phyloP scores from a whole-genome alignment of 495 filamentous ascomycete genomes.

The Cercophora scortea region DNA sequence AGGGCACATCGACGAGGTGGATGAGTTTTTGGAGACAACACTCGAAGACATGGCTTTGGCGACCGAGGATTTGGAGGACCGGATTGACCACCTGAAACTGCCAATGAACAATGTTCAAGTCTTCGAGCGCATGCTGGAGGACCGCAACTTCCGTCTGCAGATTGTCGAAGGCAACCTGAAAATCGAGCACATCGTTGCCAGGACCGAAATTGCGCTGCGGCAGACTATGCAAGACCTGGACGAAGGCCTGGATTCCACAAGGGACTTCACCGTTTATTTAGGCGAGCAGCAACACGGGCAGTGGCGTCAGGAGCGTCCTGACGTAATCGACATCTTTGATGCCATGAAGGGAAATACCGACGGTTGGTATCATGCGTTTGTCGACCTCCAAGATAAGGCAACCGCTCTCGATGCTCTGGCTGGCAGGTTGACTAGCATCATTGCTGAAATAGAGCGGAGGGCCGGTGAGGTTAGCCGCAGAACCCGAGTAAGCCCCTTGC shows the following conservation, averaged over 20 bases:
- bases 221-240: slow-evolving; percentile 69
- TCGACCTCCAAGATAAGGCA: slow-evolving; percentile 59
- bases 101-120: slow-evolving; percentile 76
- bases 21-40: slow-evolving; percentile 78
- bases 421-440: slow-evolving; percentile 55
- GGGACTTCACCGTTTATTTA: slow-evolving; percentile 71
- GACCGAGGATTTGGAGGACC: slow-evolving; percentile 61
- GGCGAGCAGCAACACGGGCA: slow-evolving; percentile 49
- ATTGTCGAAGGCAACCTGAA: slow-evolving; percentile 83
- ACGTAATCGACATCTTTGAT: slow-evolving; percentile 58
- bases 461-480: slow-evolving; percentile 66
- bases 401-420: slow-evolving; percentile 52
- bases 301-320: slow-evolving; percentile 43
- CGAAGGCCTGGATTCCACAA: slow-evolving; percentile 68
- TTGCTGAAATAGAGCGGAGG: slow-evolving; percentile 70
- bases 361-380: slow-evolving; percentile 72
- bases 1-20: slow-evolving; percentile 86
- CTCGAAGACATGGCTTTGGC: slow-evolving; percentile 83
- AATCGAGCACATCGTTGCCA: slow-evolving; percentile 79
- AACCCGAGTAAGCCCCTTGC: slow-evolving; percentile 35
- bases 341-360: slow-evolving; percentile 81
- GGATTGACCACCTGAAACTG: slow-evolving; percentile 69
- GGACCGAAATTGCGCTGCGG: slow-evolving; percentile 66
- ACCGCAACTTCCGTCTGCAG: slow-evolving; percentile 69
- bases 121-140: slow-evolving; percentile 85